Evolutionary conservation across 2,329 filamentous ascomycete species (phyloP).

Genomic region (Fusarium chaquense): DNA sequence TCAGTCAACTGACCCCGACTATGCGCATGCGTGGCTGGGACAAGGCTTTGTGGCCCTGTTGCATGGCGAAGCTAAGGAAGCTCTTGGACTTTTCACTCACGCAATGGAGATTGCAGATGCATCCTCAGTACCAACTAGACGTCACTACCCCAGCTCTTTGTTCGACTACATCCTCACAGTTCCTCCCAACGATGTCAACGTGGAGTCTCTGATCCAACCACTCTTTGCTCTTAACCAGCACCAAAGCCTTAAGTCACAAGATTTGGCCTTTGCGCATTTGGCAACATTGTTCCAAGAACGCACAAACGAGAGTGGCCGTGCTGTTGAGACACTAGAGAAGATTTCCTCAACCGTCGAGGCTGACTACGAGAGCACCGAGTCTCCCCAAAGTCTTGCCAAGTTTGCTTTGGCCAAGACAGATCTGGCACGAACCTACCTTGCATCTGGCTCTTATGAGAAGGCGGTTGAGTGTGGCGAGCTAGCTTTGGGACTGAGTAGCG

Average conservation of each 20-base stretch:
- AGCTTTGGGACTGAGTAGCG: constrained; percentile 81
- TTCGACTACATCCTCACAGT: constrained; percentile 83
- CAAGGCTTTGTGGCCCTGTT: constrained; percentile 88
- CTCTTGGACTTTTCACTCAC: constrained; percentile 87
- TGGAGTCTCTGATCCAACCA: constrained; percentile 80
- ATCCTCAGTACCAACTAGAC: constrained; percentile 77
- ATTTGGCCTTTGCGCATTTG: constrained; percentile 81
- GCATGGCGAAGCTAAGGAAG: constrained; percentile 79
- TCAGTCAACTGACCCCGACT: constrained; percentile 94
- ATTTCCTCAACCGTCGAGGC: constrained; percentile 79
- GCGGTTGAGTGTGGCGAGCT: constrained; percentile 85
- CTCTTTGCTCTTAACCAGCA: constrained; percentile 91
- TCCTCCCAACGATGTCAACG: constrained; percentile 59
- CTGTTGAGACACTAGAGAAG: constrained; percentile 72
- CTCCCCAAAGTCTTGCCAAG: constrained; percentile 74
- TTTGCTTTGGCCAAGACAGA: constrained; percentile 90
- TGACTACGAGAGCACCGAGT: constrained; percentile 88
- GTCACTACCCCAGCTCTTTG: constrained; percentile 81
- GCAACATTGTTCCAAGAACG: constrained; percentile 85
- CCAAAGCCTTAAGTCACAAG: constrained; percentile 74
- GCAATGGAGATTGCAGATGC: constrained; percentile 92
- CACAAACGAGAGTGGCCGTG: constrained; percentile 73
- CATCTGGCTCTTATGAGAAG: constrained; percentile 70
- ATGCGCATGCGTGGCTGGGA: constrained; percentile 92
- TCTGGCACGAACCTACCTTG: constrained; percentile 84